These are phyloP conservation scores for Venturia oleaginea DNA, from an alignment of 2,329 filamentous ascomycete species.

Conservation along the genomic window DNA sequence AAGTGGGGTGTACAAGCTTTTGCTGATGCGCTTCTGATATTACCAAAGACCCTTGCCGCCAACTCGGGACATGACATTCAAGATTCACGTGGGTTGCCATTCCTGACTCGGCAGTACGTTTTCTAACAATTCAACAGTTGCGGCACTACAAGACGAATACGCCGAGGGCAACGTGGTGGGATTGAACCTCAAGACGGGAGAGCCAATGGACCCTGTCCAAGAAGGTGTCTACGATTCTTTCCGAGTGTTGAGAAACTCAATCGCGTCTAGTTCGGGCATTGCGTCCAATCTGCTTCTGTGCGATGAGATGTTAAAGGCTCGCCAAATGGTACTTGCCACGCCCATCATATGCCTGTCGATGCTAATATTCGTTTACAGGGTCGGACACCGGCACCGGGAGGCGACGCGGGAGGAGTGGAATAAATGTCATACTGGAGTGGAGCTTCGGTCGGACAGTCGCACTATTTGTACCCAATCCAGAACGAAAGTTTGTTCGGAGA, in stretches of 20 bases:
- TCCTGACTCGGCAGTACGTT: constrained; percentile 13
- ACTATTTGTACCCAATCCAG: not conserved
- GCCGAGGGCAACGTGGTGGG: constrained; percentile 78
- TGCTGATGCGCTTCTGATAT: constrained; percentile 86
- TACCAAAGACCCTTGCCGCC: constrained; percentile 93
- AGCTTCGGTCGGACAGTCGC: not conserved
- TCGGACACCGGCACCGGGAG: not conserved
- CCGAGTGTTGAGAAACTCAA: constrained; percentile 84
- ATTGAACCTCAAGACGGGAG: constrained; percentile 74
- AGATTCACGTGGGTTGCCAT: constrained; percentile 64
- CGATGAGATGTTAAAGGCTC: constrained; percentile 93
- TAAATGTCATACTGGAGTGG: not conserved
- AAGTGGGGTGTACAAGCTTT: constrained; percentile 95
- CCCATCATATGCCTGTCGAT: not conserved
- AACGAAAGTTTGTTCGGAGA: not conserved
- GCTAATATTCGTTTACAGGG: constrained; percentile 3
- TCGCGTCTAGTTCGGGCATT: constrained; percentile 90
- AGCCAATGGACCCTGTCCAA: constrained; percentile 90
- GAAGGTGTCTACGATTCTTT: constrained; percentile 95
- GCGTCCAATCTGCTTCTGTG: constrained; percentile 91
- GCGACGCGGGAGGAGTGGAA: not conserved
- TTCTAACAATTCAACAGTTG: constrained; percentile 47
- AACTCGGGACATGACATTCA: constrained; percentile 97
- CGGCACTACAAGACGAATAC: constrained; percentile 76
- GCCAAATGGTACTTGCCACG: constrained; percentile 63